Evolutionary conservation across 164 flowering plant genomes (phyloP), one percentile per base, ranked within the genome.

Genomic region (Brasenia schreberi): DNA sequence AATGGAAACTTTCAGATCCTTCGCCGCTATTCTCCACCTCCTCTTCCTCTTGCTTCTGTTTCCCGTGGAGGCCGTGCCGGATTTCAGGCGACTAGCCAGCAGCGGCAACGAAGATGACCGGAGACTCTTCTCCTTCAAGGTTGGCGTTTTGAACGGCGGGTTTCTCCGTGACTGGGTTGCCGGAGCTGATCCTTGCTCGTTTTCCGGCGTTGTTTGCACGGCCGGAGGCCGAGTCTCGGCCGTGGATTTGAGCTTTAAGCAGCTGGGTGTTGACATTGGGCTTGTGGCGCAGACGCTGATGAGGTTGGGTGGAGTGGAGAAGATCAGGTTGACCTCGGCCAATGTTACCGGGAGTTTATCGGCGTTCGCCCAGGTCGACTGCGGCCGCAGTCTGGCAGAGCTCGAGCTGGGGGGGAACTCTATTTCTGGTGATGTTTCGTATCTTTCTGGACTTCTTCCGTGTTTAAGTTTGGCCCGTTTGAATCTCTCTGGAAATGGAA

Each of bases 361-460:
- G 9, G 42, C 80, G 17, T 66, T 63, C 43, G 45, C 78, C 17
- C 70, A 66, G 9, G 79, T 71, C 59, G 59, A 59, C 43, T 91
- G 97, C 65, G 63, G 84, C 43, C 23, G 73, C 27, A 43, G 65
- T 18, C 53, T 91, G 42, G 59, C 59, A 44, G 63, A 66, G 63
- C 19, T 91, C 65, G 96, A 94, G 85, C 97, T 94, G 33, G 75
- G 96, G 7, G 70, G 65, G 0, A 91, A 91, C 71, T 12, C 56
- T 17, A 56, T 94, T 18, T 76, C 84, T 6, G 95, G 96, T 5
- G 72, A 86, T 4, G 2, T 87, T 42, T 69, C 82, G 1, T 82
- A 73, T 67, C 39, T 88, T 18, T 68, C 81, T 10, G 53, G 23
- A 66, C 72, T 87, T 45, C 64, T 72, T 11, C 67, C 82, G 4